phyloP scores from a whole-genome alignment of 2,329 filamentous ascomycete species.

The Colletotrichum musae region DNA sequence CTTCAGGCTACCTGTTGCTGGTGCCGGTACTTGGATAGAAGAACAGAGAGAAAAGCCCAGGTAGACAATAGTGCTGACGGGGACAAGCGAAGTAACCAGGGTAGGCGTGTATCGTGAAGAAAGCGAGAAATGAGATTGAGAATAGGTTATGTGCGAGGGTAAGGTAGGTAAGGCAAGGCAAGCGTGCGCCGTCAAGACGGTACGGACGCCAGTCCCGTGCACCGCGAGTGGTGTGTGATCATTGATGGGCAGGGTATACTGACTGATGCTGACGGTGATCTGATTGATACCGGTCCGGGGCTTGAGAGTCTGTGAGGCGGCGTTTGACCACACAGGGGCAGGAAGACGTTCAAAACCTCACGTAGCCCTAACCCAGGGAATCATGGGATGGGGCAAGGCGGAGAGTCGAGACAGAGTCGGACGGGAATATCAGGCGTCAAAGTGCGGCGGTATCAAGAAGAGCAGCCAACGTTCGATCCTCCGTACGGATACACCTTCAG shows the following conservation, averaged over 20 bases:
- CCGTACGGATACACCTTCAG: too few relatives aligned
- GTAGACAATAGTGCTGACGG: background rate
- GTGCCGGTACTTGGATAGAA: constrained; percentile 6
- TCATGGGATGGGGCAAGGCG: constrained; percentile 11
- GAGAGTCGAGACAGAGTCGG: constrained; percentile 11
- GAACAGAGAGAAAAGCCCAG: background rate
- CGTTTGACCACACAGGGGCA: constrained; percentile 7
- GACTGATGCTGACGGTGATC: constrained; percentile 24
- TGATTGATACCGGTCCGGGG: constrained; percentile 7
- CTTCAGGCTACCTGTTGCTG: constrained; percentile 7
- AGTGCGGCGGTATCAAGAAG: background rate
- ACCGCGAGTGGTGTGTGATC: background rate
- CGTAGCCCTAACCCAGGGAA: background rate
- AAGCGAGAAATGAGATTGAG: background rate
- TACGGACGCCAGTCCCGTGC: background rate
- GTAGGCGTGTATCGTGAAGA: too few relatives aligned
- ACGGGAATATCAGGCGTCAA: background rate
- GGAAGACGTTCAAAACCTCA: constrained; percentile 18
- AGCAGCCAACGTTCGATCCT: too few relatives aligned
- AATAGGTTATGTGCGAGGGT: background rate
- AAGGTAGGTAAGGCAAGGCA: constrained; percentile 4
- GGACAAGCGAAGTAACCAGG: background rate
- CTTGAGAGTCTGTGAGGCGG: constrained; percentile 15
- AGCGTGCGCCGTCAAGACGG: background rate
- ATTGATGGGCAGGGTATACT: constrained; percentile 10